Base-by-base conservation (phyloP, 257 asterid species). In the Solanum arcanum region DNA sequence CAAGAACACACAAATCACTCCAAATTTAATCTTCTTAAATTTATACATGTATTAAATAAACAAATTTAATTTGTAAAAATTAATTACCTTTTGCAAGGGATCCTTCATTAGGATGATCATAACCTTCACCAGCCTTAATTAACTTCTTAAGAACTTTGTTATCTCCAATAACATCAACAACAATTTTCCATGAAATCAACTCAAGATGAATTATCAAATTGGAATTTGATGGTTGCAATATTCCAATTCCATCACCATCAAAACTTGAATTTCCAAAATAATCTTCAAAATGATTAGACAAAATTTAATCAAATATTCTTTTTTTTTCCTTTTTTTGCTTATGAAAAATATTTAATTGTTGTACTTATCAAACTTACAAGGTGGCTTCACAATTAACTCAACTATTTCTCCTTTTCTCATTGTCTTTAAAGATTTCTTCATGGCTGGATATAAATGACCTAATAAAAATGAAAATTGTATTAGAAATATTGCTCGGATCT, bases 381-480 rank as follows among this genome's bases (percentile, higher is more conserved):
- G 86, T 77, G 88, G 92, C 87, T 92, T 94, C 84, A 93, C 97
- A 59, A 86, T 92, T 59, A 94, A 81, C n/a, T 93, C 93, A 85
- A 93, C 93, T 76, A 89, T 90, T 87, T 94, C 97, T 68, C 95
- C 93, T 86, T 92, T 93, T 91, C 97, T 92, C 95, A 94, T 93
- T 72, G 95, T 92, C 87, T 88, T 94, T 77, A 90, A 81, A 31
- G 93, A 92, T 88, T 76, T 91, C 89, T 90, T 91, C 91, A 94
- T 90, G 87, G 94, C 95, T 87, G 95, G 91, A 88, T 92, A 93
- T 11, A 92, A 42, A 84, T 88, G 88, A 16, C 94, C 97, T 94
- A 88, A 87, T 20, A 80, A 82, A 83, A 35, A 4, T 9, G 37
- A 8, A 66, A 20, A 60, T 27, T 70, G 14, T 35, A 42, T 76